A percentile compares a stretch with the other conserved stretches of the same genome.
phyloP scores from a whole-genome alignment of 805 yeast genomes.

The Brettanomyces bruxellensis region DNA sequence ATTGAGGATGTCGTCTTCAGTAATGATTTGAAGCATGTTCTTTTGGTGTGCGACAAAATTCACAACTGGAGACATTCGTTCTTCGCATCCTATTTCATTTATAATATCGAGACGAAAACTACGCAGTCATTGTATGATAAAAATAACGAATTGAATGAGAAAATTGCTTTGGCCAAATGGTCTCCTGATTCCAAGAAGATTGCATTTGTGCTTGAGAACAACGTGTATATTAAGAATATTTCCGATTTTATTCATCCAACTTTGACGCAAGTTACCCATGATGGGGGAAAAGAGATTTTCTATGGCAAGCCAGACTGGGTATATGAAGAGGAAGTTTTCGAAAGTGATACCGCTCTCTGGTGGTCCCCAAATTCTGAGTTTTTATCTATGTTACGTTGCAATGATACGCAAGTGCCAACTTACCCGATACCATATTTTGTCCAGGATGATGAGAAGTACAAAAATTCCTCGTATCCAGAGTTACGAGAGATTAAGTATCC shows the following conservation, averaged over 20 bases:
- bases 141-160: constrained; percentile 15
- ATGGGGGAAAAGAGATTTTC: constrained; percentile 64
- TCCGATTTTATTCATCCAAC: constrained; percentile 13
- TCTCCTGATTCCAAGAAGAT: constrained; percentile 61
- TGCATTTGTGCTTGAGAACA: constrained; percentile 61
- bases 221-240: constrained; percentile 49
- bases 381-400: constrained; percentile 55
- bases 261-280: constrained; percentile 47
- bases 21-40: constrained; percentile 51
- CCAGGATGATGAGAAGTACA: constrained; percentile 30
- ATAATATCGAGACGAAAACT: constrained; percentile 31
- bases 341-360: constrained; percentile 66
- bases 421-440: constrained; percentile 71
- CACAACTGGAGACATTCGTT: constrained; percentile 72
- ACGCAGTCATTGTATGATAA: constrained; percentile 17
- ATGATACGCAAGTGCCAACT: constrained; percentile 67
- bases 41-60: constrained; percentile 51
- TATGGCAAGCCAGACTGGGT: constrained; percentile 95
- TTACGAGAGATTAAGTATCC: constrained; percentile 64
- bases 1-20: constrained; percentile 55
- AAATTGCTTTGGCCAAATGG: constrained; percentile 49
- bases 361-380: constrained; percentile 75
- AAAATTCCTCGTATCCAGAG: constrained; percentile 44
- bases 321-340: constrained; percentile 82
- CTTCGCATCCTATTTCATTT: constrained; percentile 52